Conservation (phyloP, 176 grass and related monocot genomes). For the Carex littledalei region DNA sequence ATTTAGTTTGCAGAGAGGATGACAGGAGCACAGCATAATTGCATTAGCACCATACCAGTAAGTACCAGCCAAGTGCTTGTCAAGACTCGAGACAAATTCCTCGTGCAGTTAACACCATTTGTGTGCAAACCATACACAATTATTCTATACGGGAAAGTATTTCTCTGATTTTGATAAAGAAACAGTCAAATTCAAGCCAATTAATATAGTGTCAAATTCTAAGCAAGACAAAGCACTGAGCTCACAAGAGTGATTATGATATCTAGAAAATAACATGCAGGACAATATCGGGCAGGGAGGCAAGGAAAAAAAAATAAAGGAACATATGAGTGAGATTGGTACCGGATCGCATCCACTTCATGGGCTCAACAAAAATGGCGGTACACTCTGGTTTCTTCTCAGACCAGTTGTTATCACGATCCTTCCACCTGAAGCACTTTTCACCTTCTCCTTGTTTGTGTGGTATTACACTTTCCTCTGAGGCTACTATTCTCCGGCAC, state of each 20-base stretch:
- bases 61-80: neutral
- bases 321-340: neutral
- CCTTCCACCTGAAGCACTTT: constrained; percentile 36
- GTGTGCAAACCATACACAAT: neutral
- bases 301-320: neutral
- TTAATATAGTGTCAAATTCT: neutral
- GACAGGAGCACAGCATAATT: neutral
- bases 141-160: neutral
- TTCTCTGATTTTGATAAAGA: neutral
- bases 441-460: constrained; percentile 60
- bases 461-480: constrained; percentile 49
- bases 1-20: neutral
- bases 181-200: neutral
- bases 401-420: constrained; percentile 11
- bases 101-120: neutral
- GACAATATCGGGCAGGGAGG: neutral
- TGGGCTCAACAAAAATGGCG: constrained; percentile 71
- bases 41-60: neutral
- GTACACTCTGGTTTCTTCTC: constrained; percentile 48
- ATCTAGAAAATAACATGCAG: neutral
- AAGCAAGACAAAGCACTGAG: neutral
- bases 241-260: neutral
- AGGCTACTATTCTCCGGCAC: constrained; percentile 71
- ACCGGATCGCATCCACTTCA: constrained; percentile 95
- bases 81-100: neutral